Conservation (phyloP, 441 rosid species). For the Brassica balearica region DNA sequence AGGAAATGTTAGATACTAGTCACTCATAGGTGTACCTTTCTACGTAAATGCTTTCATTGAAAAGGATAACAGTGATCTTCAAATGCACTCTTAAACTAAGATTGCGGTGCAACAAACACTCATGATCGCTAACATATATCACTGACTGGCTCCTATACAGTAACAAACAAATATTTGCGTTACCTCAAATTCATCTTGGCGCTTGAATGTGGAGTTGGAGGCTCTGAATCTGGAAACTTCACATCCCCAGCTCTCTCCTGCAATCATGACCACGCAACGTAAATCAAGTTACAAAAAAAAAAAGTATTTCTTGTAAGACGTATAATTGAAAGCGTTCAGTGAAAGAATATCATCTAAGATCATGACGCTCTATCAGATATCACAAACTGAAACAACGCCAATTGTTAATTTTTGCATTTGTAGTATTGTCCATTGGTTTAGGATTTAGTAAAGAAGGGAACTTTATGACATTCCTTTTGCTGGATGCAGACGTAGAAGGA, state of each 20-base stretch:
- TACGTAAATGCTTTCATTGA: background rate
- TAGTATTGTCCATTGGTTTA: background rate
- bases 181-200: conserved; percentile 89
- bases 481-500: too few relatives aligned
- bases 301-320: conserved; percentile 11
- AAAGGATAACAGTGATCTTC: conserved; percentile 14
- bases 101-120: conserved; percentile 8
- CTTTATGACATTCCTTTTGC: too few relatives aligned
- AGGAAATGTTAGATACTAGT: conserved; percentile 38
- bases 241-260: conserved; percentile 93
- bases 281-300: conserved; percentile 3
- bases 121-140: conserved; percentile 7
- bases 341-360: background rate
- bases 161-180: conserved; percentile 32
- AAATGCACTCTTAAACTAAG: conserved; percentile 22
- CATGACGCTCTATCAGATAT: background rate
- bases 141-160: conserved; percentile 6
- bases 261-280: conserved; percentile 39
- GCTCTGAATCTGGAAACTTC: conserved; percentile 94
- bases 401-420: too few relatives aligned
- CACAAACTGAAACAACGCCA: background rate
- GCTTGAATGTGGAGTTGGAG: conserved; percentile 92
- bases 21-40: conserved; percentile 6
- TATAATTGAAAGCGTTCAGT: background rate
- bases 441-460: background rate